Evolutionary conservation across 208 protist genomes (phyloP).

Genomic region (Strigomonas culicis): DNA sequence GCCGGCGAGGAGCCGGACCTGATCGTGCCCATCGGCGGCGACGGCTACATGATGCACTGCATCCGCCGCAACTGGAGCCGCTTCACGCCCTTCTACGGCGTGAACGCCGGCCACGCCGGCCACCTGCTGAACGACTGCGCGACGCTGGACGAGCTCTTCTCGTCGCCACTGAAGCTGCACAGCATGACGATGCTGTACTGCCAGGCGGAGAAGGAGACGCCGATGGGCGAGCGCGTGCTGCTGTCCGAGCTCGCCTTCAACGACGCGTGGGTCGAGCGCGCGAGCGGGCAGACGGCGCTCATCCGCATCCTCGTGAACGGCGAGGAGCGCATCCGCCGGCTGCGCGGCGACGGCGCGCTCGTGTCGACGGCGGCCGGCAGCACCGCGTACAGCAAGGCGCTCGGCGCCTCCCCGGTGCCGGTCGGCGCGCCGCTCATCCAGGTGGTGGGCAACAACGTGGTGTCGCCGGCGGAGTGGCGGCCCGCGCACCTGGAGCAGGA

Average conservation of each 20-base stretch:
- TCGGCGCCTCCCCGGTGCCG: constrained; percentile 85
- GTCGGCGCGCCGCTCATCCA: constrained; percentile 86
- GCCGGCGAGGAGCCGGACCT: constrained; percentile 79
- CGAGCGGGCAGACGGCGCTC: constrained; percentile 84
- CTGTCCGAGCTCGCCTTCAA: constrained; percentile 88
- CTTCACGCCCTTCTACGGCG: constrained; percentile 90
- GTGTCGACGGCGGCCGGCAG: constrained; percentile 86
- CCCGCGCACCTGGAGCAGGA: constrained; percentile 86
- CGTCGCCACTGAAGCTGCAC: constrained; percentile 82
- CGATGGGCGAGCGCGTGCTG: constrained; percentile 57
- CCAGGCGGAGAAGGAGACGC: constrained; percentile 70
- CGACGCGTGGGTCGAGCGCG: constrained; percentile 90
- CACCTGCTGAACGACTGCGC: constrained; percentile 84
- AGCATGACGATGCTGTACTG: constrained; percentile 87
- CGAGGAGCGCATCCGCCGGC: constrained; percentile 72
- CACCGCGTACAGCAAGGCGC: constrained; percentile 85
- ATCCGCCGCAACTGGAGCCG: constrained; percentile 88
- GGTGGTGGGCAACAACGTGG: constrained; percentile 88
- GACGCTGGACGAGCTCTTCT: constrained; percentile 80
- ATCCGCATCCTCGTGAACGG: constrained; percentile 89
- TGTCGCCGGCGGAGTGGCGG: constrained; percentile 84
- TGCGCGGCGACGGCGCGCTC: constrained; percentile 86
- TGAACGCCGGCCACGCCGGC: constrained; percentile 88
- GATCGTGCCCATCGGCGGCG: constrained; percentile 88
- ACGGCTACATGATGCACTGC: constrained; percentile 93